Base-by-base conservation (phyloP, 176 grass and related monocot species). In the Oryza longistaminata region DNA sequence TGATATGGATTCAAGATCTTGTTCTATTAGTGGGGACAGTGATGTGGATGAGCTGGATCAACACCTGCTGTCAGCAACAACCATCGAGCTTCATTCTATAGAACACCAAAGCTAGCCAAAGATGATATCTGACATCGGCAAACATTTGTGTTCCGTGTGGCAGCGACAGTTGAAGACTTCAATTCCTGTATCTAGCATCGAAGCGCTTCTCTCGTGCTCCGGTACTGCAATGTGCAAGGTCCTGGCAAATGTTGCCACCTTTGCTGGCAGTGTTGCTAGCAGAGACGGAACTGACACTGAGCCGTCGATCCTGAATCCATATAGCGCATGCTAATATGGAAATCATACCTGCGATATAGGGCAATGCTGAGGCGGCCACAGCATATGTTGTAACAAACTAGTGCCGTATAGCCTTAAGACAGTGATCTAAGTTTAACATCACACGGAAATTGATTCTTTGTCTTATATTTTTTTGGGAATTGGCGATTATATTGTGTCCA, bases 41-140 rank as follows among this genome's bases (percentile, higher is more conserved):
- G 96, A 95, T 74, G 74, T 85, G 70, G 94, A 91, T 83, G 85
- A 87, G 58, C 64, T 89, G 77, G 79, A 90, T 53, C 88, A 94
- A 62, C 87, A 90, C 74, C 85, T 92, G 7, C 42, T 90, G 34
- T 69, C 78, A 58, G 31, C 75, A 25, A 53, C 78, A 70, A 77
- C 22, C 26, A n/a, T 12, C 17, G 93, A 92, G 34, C 33, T 74
- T n/a, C 90, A 88, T 73, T 83, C 85, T 68, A 77, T 77, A 85
- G 89, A 91, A 73, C 84, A 11, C 72, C 86, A 43, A 93, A 78
- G 44, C 78, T 90, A 76, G 58, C 84, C 13, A 95, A 86, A 88
- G 82, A 93, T 85, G 73, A 78, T 70, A 58, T 82, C 44, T 93
- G 81, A 91, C 42, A 29, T 79, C 12, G 48, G 25, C 37, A 9